Evolutionary conservation across 306 rosid species (phyloP), one percentile per base, ranked within the genome.

Genomic region (Cyamopsis tetragonoloba): DNA sequence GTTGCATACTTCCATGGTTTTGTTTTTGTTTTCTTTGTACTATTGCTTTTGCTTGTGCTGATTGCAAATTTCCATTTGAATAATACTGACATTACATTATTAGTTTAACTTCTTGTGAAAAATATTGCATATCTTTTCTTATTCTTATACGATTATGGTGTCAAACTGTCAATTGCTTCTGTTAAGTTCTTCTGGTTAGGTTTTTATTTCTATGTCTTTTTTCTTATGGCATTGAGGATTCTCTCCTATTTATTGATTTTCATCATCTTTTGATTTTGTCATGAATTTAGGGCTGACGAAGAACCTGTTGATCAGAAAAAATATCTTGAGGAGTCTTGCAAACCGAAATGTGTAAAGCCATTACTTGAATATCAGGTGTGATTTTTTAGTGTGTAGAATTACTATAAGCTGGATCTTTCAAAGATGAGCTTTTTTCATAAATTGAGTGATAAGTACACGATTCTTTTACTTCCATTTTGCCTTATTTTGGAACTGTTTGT

Each of bases 261-360:
- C 22, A 23, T 57, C 10, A 48, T 15, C 6, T 41, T 62, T 62
- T 53, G 34, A 3, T 62, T 22, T 58, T 68, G 4, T 68, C 26
- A n/a, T 78, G 68, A 55, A 60, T 60, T 50, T 65, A 93, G 99
- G 99, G 96, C 99, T 64, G 99, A 93, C 8, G 99, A 93, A 67
- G 99, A 93, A 75, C 96, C 86, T 70, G 96, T 84, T 82, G 95
- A 88, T 82, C 99, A 81, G 72, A 93, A 93, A 84, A 85, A 72
- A 79, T 80, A 86, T 73, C 78, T 79, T 41, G 96, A 93, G 78
- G 96, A 90, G 42, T 74, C 81, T 54, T 93, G 99, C 92, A 90
- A 90, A 74, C 99, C 99, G 0, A 93, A 93, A 82, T 93, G 99
- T 83, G 99, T 93, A 76, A 90, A 88, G 65, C 89, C 95, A 26